Evolutionary conservation across 768 basidiomycete genomes (phyloP), one percentile per base, ranked within the genome.

Genomic region (Tubosaeta sp.): DNA sequence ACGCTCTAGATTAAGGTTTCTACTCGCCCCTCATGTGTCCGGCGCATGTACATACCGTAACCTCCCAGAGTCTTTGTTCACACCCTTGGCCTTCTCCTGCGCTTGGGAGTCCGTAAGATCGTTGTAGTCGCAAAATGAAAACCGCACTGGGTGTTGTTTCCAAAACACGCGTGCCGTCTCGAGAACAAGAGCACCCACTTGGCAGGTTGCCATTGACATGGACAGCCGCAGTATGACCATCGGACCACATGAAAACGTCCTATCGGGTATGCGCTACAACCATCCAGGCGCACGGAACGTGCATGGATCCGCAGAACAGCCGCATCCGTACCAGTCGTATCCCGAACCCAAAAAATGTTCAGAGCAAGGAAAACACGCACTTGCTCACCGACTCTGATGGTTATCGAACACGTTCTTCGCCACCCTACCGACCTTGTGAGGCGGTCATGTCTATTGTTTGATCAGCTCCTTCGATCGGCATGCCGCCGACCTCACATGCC

Each of bases 1-100:
- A 58, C 14, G 35, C 49, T 53, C 54, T 6, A 43, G 52, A 57
- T 61, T 59, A 54, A 50, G 45, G 62, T 58, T 57, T 53, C 51
- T 13, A 51, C 19, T 25, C 17, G 3, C 27, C 46, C 8, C 46
- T 50, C 53, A 22, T 56, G 54, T 33, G 39, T 53, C 8, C 17
- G 32, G 26, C 32, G 43, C 60, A 52, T 63, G 55, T 52, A 43
- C 49, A 2, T 58, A 32, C 34, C 45, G 52, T 55, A 61, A 58
- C 5, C 45, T 22, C 22, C 29, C 9, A 29, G 29, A 29, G 29
- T 29, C 29, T 29, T 29, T 6, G 45, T 43, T 43, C 37, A 42
- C 48, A 16, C 34, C 34, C 34, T 35, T 35, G 14, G 13, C 7
- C 11, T 34, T 12, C 22, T 22, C 22, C 22, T 22, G 22, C 22